Base-by-base conservation (phyloP, 495 filamentous ascomycete species). In the Cercophora samala region DNA sequence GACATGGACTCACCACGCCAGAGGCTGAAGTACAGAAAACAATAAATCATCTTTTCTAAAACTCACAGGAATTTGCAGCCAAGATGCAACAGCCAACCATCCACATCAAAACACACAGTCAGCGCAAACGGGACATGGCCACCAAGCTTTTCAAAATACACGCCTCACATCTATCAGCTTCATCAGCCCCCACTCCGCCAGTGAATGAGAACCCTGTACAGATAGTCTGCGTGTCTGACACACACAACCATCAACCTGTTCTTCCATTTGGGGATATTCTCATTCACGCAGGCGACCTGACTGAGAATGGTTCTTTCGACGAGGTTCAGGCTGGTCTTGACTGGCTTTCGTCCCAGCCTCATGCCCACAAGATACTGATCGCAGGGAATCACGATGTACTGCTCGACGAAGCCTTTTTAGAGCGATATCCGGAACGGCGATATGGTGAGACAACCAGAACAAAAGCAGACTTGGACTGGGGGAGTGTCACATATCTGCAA, bases 311-410 rank as follows among this genome's bases (percentile, higher is more conserved):
- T 1, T 67, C 65, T 4, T 67, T 67, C 8, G 65, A 63, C 5
- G 65, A 67, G 25, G 60, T 67, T 2, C 65, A 67, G 15, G 65
- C 60, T 3, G 65, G 65, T 32, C 21, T 67, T 15, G 46, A 25
- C 15, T 67, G 65, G 65, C 65, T 67, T 2, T 67, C 65, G 5
- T 67, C 65, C 0, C 65, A 67, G n/a, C 52, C 65, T 8, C 65
- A 67, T 54, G 60, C 4, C 5, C 62, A 62, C 60, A 67, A 67
- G 21, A 58, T 67, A n/a, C 60, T 67, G 19, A 32, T 67, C 1
- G 65, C 65, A n/a, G 65, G 65, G n/a, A 67, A 67, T 24, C 65
- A 67, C 29, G 65, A 62, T 46, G 65, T 67, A 19, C 21, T 67
- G 17, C 26, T 67, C 9, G 65, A 67, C 29, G 65, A 67, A 26